phyloP scores from a whole-genome alignment of 1,139 yeast genomes.

The Lipomyces yarrowii region DNA sequence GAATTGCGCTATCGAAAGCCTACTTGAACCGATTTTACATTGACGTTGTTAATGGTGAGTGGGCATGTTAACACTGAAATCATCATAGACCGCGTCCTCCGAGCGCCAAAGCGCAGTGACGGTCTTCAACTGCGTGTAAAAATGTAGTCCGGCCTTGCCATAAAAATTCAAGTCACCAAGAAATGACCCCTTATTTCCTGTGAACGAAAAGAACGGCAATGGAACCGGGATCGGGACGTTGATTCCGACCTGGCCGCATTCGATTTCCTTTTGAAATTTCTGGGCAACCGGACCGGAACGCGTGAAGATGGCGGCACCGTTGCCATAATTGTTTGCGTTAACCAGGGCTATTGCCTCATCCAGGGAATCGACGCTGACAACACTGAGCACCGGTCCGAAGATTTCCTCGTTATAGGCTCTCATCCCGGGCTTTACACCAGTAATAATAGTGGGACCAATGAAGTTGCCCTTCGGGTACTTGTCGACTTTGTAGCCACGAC shows the following conservation, averaged over 20 bases:
- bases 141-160: conserved; percentile 73
- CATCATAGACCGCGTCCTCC: conserved; percentile 54
- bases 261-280: conserved; percentile 69
- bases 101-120: conserved; percentile 72
- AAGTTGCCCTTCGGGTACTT: conserved; percentile 70
- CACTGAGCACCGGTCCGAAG: conserved; percentile 73
- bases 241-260: conserved; percentile 78
- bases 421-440: conserved; percentile 68
- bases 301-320: conserved; percentile 74
- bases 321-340: conserved; percentile 69
- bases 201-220: conserved; percentile 78
- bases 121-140: conserved; percentile 76
- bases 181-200: conserved; percentile 78
- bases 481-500: conserved; percentile 55
- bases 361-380: conserved; percentile 64
- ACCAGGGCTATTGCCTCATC: conserved; percentile 73
- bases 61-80: conserved; percentile 67
- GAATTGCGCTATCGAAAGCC: not conserved
- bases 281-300: conserved; percentile 69
- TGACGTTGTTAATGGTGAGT: conserved; percentile 46
- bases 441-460: conserved; percentile 70
- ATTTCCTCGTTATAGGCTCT: conserved; percentile 74
- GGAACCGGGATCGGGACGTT: conserved; percentile 87
- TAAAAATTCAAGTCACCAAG: conserved; percentile 79
- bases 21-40: not conserved